These are phyloP conservation scores for Spatholobus suberectus DNA, from an alignment of 306 rosid genomes.

Conservation along the genomic window DNA sequence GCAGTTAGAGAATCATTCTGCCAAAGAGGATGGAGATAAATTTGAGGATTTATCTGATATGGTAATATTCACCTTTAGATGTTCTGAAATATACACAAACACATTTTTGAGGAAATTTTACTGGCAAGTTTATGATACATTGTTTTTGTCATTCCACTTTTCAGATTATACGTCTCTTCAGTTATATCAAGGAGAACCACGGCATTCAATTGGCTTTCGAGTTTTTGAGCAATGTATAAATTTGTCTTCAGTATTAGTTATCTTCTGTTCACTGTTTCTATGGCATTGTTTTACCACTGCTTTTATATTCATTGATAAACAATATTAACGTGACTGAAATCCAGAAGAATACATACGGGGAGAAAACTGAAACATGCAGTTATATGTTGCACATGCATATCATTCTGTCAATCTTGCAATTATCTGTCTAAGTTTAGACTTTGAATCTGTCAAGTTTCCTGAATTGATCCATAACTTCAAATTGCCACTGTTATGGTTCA, in stretches of 20 bases:
- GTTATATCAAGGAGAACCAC: slow-evolving; percentile 78
- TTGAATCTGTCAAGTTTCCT: slow-evolving; percentile 28
- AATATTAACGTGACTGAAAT: slow-evolving; percentile 34
- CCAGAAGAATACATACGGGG: slow-evolving; percentile 23
- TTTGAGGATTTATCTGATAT: slow-evolving; percentile 70
- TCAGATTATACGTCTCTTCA: slow-evolving; percentile 87
- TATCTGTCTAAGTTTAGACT: slow-evolving; percentile 5
- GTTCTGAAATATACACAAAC: not conserved
- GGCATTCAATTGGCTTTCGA: slow-evolving; percentile 79
- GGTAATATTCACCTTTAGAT: slow-evolving; percentile 58
- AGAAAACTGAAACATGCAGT: slow-evolving; percentile 19
- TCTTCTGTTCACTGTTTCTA: slow-evolving; percentile 37
- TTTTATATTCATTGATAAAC: slow-evolving; percentile 20
- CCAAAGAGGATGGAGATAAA: slow-evolving; percentile 46
- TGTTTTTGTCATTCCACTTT: slow-evolving; percentile 44
- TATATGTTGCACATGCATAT: slow-evolving; percentile 30
- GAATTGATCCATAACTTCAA: slow-evolving; percentile 15
- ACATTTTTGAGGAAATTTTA: slow-evolving; percentile 14
- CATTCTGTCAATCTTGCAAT: not conserved
- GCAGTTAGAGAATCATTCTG: slow-evolving; percentile 57
- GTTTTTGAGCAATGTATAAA: slow-evolving; percentile 88
- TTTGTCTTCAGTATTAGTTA: slow-evolving; percentile 23
- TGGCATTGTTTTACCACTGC: slow-evolving; percentile 33
- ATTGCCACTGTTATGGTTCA: slow-evolving; percentile 8
- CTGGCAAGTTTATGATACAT: slow-evolving; percentile 27